phyloP scores from a whole-genome alignment of 768 basidiomycete species.

The Xerocomus brunneocitrinus region DNA sequence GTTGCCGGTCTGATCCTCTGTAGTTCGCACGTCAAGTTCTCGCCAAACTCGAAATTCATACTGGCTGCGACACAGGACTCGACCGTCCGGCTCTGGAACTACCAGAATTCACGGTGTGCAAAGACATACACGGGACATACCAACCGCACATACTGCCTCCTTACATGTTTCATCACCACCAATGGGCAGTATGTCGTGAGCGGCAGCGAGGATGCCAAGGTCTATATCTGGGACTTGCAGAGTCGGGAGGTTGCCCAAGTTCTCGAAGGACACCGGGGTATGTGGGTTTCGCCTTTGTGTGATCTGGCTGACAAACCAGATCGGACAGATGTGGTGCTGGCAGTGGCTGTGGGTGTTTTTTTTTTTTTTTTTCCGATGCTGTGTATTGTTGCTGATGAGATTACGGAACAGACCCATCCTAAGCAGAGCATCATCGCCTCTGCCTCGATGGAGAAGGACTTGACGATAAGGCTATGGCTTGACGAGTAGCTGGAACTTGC shows the following conservation, averaged over 20 bases:
- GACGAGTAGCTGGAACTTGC: conserved; percentile 33
- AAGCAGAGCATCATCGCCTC: conserved; percentile 72
- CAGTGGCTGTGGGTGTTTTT: conserved; percentile 57
- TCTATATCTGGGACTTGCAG: conserved; percentile 90
- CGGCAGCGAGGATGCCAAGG: conserved; percentile 86
- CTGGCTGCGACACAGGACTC: conserved; percentile 93
- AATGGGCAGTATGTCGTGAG: conserved; percentile 70
- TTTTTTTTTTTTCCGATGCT: conserved; percentile 5
- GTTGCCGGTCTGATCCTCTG: conserved; percentile 5
- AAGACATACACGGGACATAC: conserved; percentile 89
- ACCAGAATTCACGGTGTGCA: conserved; percentile 82
- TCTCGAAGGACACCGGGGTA: conserved; percentile 79
- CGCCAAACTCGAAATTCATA: conserved; percentile 87
- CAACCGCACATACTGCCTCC: conserved; percentile 81
- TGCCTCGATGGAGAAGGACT: conserved; percentile 85
- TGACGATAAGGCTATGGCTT: conserved; percentile 79
- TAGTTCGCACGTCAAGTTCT: conserved; percentile 86
- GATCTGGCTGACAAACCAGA: neutral
- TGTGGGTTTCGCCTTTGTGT: conserved; percentile 4
- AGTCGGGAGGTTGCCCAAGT: conserved; percentile 69
- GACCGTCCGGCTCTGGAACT: conserved; percentile 92
- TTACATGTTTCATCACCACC: conserved; percentile 57
- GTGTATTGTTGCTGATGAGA: conserved; percentile 1
- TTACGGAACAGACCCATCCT: conserved; percentile 64
- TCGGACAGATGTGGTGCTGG: conserved; percentile 57